Evolutionary conservation across 2,329 filamentous ascomycete species (phyloP).

Genomic region (Pestalotiopsis sp.): DNA sequence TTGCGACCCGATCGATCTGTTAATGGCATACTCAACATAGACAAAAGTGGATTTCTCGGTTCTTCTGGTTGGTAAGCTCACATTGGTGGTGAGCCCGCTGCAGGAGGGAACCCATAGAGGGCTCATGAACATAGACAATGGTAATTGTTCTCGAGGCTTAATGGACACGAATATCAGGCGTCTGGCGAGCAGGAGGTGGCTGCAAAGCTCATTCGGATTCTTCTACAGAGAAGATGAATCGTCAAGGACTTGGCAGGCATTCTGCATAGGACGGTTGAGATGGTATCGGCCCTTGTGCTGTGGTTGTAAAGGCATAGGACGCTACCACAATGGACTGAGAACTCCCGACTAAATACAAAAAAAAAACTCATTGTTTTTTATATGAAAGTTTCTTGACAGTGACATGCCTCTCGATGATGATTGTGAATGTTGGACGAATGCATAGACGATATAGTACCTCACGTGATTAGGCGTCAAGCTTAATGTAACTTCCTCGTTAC

Average conservation of each 20-base stretch:
- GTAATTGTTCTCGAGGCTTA: slow-evolving; percentile 32
- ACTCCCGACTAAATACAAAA: slow-evolving; percentile 43
- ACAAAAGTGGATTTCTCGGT: slow-evolving; percentile 70
- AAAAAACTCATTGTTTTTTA: slow-evolving; percentile 30
- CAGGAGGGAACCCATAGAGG: slow-evolving; percentile 29
- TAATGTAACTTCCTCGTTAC: neutral
- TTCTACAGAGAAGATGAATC: slow-evolving; percentile 17
- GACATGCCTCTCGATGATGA: neutral
- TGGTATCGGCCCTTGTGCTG: slow-evolving; percentile 34
- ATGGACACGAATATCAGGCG: slow-evolving; percentile 26
- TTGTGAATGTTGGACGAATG: neutral
- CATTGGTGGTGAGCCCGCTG: slow-evolving; percentile 23
- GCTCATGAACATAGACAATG: slow-evolving; percentile 36
- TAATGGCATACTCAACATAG: slow-evolving; percentile 49
- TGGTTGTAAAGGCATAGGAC: slow-evolving; percentile 35
- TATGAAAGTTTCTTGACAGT: neutral
- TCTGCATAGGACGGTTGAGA: slow-evolving; percentile 35
- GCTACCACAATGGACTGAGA: slow-evolving; percentile 43
- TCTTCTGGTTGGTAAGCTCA: slow-evolving; percentile 47
- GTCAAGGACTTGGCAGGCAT: slow-evolving; percentile 26
- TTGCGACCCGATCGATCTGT: slow-evolving; percentile 31
- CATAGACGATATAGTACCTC: neutral
- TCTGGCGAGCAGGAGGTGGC: slow-evolving; percentile 34
- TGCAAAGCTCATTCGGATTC: slow-evolving; percentile 22
- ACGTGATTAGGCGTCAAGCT: slow-evolving; percentile 9